Evolutionary conservation across 257 asterid species (phyloP).

Genomic region (Solanum paucissectum): DNA sequence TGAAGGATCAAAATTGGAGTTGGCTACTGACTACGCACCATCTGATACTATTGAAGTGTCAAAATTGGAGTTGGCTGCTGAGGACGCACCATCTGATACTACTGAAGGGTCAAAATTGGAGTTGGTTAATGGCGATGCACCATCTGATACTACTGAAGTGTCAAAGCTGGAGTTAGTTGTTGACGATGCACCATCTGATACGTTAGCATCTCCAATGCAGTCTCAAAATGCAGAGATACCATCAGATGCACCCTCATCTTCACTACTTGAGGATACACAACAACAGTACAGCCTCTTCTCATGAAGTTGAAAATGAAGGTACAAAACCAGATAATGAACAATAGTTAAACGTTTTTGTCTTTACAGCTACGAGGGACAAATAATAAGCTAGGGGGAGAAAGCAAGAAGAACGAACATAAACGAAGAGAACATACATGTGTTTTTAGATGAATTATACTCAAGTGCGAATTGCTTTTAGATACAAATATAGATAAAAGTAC

Average conservation of each 20-base stretch:
- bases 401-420: not conserved
- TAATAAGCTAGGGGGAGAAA: not conserved
- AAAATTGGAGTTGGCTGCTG: not conserved
- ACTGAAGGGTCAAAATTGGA: conserved; percentile 30
- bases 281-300: not conserved
- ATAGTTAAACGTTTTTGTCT: not conserved
- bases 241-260: not conserved
- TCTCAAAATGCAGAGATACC: not conserved
- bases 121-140: not conserved
- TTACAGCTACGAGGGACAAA: not conserved
- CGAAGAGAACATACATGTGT: not conserved
- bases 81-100: conserved; percentile 17
- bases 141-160: conserved; percentile 32
- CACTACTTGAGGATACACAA: conserved; percentile 13
- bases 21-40: not conserved
- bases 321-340: conserved; percentile 12
- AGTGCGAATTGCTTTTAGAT: not conserved
- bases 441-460: not conserved
- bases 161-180: conserved; percentile 21
- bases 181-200: conserved; percentile 24
- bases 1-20: conserved; percentile 23
- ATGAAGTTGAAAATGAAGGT: conserved; percentile 16
- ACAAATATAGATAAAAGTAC: not conserved
- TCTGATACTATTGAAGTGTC: conserved; percentile 38
- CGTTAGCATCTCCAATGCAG: not conserved